These are phyloP conservation scores for Beta lomatogona DNA, from an alignment of 179 eudicot genomes.

Conservation along the genomic window DNA sequence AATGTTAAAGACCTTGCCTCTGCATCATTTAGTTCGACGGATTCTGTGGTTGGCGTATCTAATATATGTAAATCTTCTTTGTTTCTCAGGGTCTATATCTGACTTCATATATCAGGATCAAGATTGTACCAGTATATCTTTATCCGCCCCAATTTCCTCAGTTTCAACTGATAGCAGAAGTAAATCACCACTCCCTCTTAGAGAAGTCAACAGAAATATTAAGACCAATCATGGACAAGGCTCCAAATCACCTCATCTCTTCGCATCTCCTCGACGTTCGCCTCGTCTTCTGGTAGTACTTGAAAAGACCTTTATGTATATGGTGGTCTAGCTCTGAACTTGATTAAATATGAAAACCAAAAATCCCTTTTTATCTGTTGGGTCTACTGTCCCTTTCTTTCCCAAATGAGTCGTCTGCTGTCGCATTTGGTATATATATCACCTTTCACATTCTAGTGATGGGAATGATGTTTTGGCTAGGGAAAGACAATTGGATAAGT, in stretches of 20 bases:
- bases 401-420: background rate
- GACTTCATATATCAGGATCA: conserved; percentile 44
- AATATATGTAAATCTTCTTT: background rate
- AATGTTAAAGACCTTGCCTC: background rate
- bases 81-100: conserved; percentile 45
- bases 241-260: conserved; percentile 37
- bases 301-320: background rate
- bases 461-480: background rate
- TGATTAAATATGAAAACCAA: background rate
- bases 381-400: background rate
- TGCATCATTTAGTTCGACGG: background rate
- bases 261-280: conserved; percentile 52
- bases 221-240: conserved; percentile 36
- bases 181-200: conserved; percentile 51
- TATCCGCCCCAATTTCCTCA: conserved; percentile 72
- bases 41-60: conserved; percentile 4
- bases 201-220: conserved; percentile 39
- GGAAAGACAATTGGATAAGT: background rate
- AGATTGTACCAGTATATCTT: conserved; percentile 48
- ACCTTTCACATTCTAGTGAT: background rate
- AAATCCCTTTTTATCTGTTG: background rate
- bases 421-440: background rate
- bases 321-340: background rate
- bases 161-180: conserved; percentile 53
- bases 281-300: conserved; percentile 23